Evolutionary conservation across 805 yeast species (phyloP).

Genomic region (Barnettozyma populi): DNA sequence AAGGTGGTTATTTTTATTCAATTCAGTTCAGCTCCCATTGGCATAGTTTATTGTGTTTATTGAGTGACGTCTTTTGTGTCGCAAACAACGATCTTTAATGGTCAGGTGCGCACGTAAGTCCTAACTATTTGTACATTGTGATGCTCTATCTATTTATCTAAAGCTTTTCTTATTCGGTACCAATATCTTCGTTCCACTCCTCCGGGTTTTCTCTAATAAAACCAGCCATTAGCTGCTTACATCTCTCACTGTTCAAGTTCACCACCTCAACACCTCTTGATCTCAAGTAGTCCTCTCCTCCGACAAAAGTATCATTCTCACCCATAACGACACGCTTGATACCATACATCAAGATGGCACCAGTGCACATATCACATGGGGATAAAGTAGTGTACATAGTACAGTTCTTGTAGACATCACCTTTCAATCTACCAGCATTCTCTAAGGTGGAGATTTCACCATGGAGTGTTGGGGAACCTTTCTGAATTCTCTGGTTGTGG

Average conservation of each 20-base stretch:
- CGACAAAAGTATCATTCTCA: conserved; percentile 76
- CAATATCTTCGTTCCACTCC: conserved; percentile 82
- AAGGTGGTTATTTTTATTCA: too few species aligned
- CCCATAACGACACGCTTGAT: conserved; percentile 84
- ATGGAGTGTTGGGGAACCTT: conserved; percentile 76
- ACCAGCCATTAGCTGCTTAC: conserved; percentile 66
- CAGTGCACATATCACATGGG: conserved; percentile 94
- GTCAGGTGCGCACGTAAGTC: too few species aligned
- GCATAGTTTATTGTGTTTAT: too few species aligned
- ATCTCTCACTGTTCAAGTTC: conserved; percentile 51
- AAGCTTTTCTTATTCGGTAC: conserved; percentile 29
- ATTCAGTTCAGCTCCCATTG: too few species aligned
- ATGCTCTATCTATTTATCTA: background rate
- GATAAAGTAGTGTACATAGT: conserved; percentile 87
- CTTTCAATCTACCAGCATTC: conserved; percentile 85
- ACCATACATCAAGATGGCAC: conserved; percentile 87
- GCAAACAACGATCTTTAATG: too few species aligned
- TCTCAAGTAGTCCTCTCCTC: conserved; percentile 73
- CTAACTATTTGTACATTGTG: background rate
- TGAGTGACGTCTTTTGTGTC: too few species aligned
- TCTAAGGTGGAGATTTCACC: conserved; percentile 91
- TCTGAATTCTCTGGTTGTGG: conserved; percentile 86
- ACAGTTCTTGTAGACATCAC: conserved; percentile 70
- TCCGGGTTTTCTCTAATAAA: conserved; percentile 76
- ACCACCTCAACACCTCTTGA: conserved; percentile 69